Conservation (phyloP, 768 basidiomycete species). For the Termitomyces sp. region DNA sequence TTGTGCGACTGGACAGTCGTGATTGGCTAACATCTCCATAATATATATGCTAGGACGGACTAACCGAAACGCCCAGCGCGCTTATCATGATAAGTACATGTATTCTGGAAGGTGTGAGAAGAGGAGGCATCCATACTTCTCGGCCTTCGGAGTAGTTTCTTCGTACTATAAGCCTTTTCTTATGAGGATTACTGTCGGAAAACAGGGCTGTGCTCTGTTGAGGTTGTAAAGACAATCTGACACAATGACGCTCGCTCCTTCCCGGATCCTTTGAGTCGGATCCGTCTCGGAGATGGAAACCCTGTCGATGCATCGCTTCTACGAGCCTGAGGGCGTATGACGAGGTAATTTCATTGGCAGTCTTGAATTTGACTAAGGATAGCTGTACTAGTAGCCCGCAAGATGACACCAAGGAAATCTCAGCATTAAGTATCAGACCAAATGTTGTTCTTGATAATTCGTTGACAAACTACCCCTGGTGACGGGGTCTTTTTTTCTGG, state of each 20-base stretch:
- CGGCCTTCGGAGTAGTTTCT: not conserved
- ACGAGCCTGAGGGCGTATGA: not conserved
- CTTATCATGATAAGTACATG: not conserved
- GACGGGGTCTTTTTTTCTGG: not conserved
- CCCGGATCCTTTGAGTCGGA: not conserved
- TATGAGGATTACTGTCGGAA: not conserved
- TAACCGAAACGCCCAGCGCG: not conserved
- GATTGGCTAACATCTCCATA: not conserved
- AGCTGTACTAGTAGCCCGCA: too few species aligned
- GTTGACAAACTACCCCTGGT: not conserved
- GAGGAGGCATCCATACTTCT: not conserved
- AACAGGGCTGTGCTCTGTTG: too few species aligned
- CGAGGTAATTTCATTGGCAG: not conserved
- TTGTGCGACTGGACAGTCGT: not conserved
- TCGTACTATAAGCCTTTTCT: not conserved
- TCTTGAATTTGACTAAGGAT: not conserved
- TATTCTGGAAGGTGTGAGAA: not conserved
- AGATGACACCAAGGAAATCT: not conserved
- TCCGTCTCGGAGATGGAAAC: not conserved
- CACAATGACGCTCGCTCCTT: not conserved
- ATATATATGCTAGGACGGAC: not conserved
- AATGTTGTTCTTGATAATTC: not conserved
- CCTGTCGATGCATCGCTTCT: not conserved
- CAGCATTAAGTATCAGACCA: too few species aligned
- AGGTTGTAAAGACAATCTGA: not conserved